Evolutionary conservation across 106 monocot genomes (phyloP).

Genomic region (Triglochin maritima): DNA sequence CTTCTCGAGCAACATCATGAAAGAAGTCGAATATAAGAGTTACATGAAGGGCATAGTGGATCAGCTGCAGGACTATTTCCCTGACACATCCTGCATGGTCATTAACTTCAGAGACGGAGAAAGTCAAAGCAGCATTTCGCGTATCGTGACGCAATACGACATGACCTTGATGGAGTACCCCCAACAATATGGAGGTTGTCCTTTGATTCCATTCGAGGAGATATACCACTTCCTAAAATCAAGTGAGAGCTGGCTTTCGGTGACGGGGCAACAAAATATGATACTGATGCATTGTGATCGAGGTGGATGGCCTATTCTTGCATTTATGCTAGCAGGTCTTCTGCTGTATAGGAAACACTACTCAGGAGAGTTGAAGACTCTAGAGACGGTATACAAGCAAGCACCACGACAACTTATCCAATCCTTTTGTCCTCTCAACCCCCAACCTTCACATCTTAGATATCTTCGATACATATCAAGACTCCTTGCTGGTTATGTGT

Average conservation of each 20-base stretch:
- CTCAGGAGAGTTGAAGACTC: conserved; percentile 47
- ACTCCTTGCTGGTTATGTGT: conserved; percentile 18
- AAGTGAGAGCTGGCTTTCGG: conserved; percentile 86
- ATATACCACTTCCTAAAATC: conserved; percentile 79
- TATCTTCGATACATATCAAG: conserved; percentile 67
- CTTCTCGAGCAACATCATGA: conserved; percentile 65
- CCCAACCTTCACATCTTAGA: conserved; percentile 72
- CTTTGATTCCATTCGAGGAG: conserved; percentile 75
- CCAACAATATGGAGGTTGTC: conserved; percentile 75
- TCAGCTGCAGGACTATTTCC: conserved; percentile 55
- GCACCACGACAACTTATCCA: conserved; percentile 50
- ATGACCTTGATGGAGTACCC: conserved; percentile 97
- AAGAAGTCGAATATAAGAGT: conserved; percentile 53
- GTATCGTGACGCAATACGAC: conserved; percentile 60
- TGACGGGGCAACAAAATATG: conserved; percentile 49
- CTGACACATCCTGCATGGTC: conserved; percentile 87
- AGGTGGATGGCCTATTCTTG: conserved; percentile 89
- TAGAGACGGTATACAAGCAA: conserved; percentile 79
- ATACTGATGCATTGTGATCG: conserved; percentile 90
- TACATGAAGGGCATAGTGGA: conserved; percentile 58
- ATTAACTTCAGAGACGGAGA: conserved; percentile 78
- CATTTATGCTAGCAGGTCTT: conserved; percentile 91
- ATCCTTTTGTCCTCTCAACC: conserved; percentile 41
- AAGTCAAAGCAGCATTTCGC: conserved; percentile 45
- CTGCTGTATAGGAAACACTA: conserved; percentile 65